Evolutionary conservation across 805 yeast species (phyloP), one percentile per base, ranked within the genome.

Genomic region (Barnettozyma salicaria): DNA sequence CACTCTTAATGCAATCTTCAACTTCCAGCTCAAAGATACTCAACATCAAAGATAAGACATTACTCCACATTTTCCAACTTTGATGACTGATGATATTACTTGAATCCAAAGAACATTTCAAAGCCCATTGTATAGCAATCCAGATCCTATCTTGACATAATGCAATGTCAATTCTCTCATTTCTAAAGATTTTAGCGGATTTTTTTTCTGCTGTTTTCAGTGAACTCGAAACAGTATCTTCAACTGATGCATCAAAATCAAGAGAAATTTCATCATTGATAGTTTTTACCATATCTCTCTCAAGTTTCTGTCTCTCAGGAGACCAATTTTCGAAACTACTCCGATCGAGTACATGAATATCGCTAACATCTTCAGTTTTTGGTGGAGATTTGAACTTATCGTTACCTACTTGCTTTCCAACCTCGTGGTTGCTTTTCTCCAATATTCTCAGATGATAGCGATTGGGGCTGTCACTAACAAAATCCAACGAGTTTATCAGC

Each of bases 91-190:
- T 30, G 3, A 35, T 26, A 5, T 43, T 37, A 7, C 37, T 39
- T 0, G 48, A 41, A n/a, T 43, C 33, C 2, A 36, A 16, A 2
- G 60, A 47, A 32, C 61, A 56, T 19, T 48, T 47, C 20, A 60
- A 39, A 0, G 54, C 58, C 64, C 63, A 60, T 23, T 45, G 31
- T 11, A 57, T 47, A 2, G 53, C 59, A 5, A 37, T 38, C 59
- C 63, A 54, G 3, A 57, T 44, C 13, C 34, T 45, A 4, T 43
- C 47, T 4, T 38, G 36, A 12, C 41, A 30, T 13, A 58, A 34
- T 4, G 47, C 48, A 12, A 44, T 40, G 35, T 53, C 54, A 26
- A 59, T 47, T 32, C 58, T 44, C 14, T 47, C 46, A 30, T 56
- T 52, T 30, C 37, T 43, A 17, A 58, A 31, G 10, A 60, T 46